Base-by-base conservation (phyloP, 2,329 filamentous ascomycete genomes). In the Plectosphaerella sp. region DNA sequence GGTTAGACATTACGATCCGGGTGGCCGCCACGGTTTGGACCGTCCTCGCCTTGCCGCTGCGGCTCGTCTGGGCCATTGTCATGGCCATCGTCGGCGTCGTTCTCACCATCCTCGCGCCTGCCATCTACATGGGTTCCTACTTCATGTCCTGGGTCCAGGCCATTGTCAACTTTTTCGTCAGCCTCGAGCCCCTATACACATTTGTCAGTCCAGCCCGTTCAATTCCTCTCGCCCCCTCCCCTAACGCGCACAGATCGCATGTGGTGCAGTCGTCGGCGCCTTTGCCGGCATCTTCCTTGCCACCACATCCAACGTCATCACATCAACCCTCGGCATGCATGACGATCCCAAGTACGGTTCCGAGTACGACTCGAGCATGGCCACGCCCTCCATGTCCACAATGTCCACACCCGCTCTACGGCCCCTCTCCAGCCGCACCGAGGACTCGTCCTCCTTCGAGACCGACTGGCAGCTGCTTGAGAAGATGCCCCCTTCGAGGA, bases 251-350 rank as follows among this genome's bases (percentile, higher is more conserved):
- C 51, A 76, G 73, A 74, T 91, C 46, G 84, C 83, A 47, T 78
- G 84, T 22, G 89, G 88, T 8, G 77, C 81, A 33, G 67, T 88
- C 16, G 75, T 90, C 49, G 89, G 89, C n/a, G 69, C 85, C 49
- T 48, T 82, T 11, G 72, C 84, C 25, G 89, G 88, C 49, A 66
- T 84, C 48, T 58, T 80, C 16, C 67, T 91, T 43, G 78, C 82
- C 61, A 68, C 82, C 50, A 73, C 76, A 16, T 86, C 83, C 53
- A 73, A 71, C 52, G 62, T 79, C 52, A 65, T 88, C 49, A 75
- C 79, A 5, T 73, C 80, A 2, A 59, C 76, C 2, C 72, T 84
- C 52, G 71, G 72, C 51, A 68, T 80, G 58, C 65, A 67, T 33
- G 64, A 68, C 20, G 57, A 59, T 14, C 55, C 60, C 7, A 55